A percentile compares a stretch with the other conserved stretches of the same genome.
These are phyloP conservation scores for Coleophoma crateriformis DNA, from an alignment of 2,329 filamentous ascomycete genomes.

Conservation along the genomic window DNA sequence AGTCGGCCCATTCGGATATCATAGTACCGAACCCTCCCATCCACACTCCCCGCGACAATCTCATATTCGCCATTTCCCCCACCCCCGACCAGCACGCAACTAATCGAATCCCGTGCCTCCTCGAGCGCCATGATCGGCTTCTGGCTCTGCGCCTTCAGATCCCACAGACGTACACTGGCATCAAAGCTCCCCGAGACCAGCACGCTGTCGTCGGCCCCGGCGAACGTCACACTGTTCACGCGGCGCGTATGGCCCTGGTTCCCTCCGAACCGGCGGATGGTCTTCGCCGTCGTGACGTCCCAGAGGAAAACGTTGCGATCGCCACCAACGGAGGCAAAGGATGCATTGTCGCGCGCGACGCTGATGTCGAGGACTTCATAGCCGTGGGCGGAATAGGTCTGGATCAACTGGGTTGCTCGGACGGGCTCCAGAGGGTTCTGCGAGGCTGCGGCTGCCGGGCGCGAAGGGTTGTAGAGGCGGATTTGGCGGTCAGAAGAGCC, in stretches of 20 bases:
- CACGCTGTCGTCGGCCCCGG: conserved; percentile 67
- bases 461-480: conserved; percentile 76
- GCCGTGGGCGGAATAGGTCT: conserved; percentile 84
- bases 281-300: conserved; percentile 81
- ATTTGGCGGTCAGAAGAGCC: conserved; percentile 81
- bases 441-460: conserved; percentile 32
- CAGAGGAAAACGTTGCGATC: conserved; percentile 90
- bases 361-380: conserved; percentile 84
- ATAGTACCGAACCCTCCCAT: conserved; percentile 76
- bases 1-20: conserved; percentile 73
- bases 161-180: conserved; percentile 72
- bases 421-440: conserved; percentile 33
- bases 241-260: conserved; percentile 38
- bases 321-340: conserved; percentile 82
- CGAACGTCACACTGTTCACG: conserved; percentile 76
- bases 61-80: conserved; percentile 34
- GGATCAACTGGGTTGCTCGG: conserved; percentile 56
- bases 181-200: conserved; percentile 72
- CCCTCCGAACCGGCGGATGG: conserved; percentile 66
- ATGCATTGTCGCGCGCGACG: conserved; percentile 71
- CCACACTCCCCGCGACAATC: conserved; percentile 74
- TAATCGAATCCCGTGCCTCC: conserved; percentile 66
- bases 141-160: conserved; percentile 45
- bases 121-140: conserved; percentile 67
- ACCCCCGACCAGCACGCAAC: conserved; percentile 28